phyloP scores from a whole-genome alignment of 2,329 filamentous ascomycete genomes.

The Rasamsonia emersonii region DNA sequence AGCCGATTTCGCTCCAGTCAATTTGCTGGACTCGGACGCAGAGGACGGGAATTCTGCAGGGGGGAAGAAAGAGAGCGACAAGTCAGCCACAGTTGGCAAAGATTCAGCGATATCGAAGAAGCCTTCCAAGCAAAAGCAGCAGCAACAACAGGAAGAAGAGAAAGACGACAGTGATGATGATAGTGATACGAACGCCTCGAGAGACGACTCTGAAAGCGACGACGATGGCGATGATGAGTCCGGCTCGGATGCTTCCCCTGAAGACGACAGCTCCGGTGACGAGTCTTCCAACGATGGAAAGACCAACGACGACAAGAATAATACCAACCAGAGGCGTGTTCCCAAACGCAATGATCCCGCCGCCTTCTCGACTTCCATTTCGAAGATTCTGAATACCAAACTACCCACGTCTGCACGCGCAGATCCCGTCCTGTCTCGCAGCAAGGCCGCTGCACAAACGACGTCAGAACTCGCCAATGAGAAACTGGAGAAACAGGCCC shows the following conservation, averaged over 20 bases:
- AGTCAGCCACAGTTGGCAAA: neutral
- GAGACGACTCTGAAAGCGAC: constrained; percentile 18
- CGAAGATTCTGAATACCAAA: constrained; percentile 87
- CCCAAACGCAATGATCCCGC: constrained; percentile 81
- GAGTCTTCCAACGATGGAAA: constrained; percentile 1
- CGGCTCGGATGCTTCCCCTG: constrained; percentile 19
- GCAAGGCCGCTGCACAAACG: constrained; percentile 62
- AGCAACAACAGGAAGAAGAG: constrained; percentile 11
- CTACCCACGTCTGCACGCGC: constrained; percentile 69
- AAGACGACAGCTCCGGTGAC: constrained; percentile 29
- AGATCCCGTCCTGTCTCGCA: constrained; percentile 87
- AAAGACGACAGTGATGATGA: constrained; percentile 23
- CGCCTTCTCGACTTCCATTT: constrained; percentile 86
- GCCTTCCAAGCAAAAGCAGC: constrained; percentile 8
- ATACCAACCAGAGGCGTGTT: constrained; percentile 29
- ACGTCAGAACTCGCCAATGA: constrained; percentile 65
- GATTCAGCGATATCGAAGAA: constrained; percentile 6
- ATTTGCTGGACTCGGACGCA: constrained; percentile 40
- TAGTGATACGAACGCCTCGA: constrained; percentile 19
- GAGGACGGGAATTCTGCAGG: constrained; percentile 17
- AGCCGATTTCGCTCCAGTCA: constrained; percentile 40
- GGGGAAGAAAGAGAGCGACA: constrained; percentile 2
- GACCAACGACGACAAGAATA: constrained; percentile 23
- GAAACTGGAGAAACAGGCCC: constrained; percentile 73
- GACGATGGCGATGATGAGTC: constrained; percentile 35